Percentiles rank a stretch among this genome's conserved stretches.
Evolutionary conservation across 768 basidiomycete genomes (phyloP).

Genomic region (Calocera viscosa): DNA sequence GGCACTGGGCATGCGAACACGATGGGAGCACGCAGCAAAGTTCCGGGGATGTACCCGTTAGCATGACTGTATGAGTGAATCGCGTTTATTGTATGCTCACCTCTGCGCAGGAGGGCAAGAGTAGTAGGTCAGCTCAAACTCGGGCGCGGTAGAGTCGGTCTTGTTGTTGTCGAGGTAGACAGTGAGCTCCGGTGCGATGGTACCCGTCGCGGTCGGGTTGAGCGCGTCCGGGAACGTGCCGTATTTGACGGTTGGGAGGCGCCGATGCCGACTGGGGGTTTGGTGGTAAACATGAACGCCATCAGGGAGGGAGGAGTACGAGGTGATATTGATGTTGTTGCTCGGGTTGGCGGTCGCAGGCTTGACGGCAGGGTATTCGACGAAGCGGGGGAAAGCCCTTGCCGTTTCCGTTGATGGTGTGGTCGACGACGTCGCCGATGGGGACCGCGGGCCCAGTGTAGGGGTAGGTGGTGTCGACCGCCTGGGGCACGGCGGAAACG

Average conservation of each 20-base stretch:
- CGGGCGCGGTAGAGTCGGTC: slow-evolving; percentile 15
- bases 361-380: slow-evolving; percentile 14
- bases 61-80: too few relatives aligned
- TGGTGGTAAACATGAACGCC: slow-evolving; percentile 18
- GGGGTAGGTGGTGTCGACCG: slow-evolving; percentile 14
- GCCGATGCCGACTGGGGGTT: slow-evolving; percentile 17
- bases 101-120: slow-evolving; percentile 12
- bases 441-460: slow-evolving; percentile 17
- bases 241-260: too few relatives aligned
- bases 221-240: too few relatives aligned
- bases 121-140: slow-evolving; percentile 11
- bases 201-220: too few relatives aligned
- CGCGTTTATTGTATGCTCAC: too few relatives aligned
- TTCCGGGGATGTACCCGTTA: too few relatives aligned
- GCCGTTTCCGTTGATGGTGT: slow-evolving; percentile 15
- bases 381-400: slow-evolving; percentile 15
- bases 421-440: slow-evolving; percentile 16
- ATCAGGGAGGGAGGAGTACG: slow-evolving; percentile 13
- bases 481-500: not conserved
- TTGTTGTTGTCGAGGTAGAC: slow-evolving; percentile 27
- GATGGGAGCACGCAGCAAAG: slow-evolving; percentile 17
- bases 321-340: slow-evolving; percentile 19
- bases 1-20: slow-evolving; percentile 19
- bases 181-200: too few relatives aligned
- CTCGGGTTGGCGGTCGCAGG: slow-evolving; percentile 15